Evolutionary conservation across 2,329 filamentous ascomycete species (phyloP).

Genomic region (Penicillium sp.): DNA sequence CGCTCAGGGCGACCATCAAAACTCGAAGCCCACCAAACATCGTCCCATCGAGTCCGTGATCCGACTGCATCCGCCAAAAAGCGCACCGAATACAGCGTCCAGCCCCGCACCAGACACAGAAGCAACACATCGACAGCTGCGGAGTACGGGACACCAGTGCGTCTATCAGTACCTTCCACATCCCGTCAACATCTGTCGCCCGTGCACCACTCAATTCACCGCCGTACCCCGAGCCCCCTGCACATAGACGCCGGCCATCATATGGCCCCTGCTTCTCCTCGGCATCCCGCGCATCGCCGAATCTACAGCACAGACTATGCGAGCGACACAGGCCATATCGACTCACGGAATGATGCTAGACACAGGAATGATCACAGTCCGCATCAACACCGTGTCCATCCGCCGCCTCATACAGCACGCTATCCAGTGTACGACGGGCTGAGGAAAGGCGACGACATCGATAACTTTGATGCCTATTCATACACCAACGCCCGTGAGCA

Average conservation of each 20-base stretch:
- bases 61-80: slow-evolving; percentile 26
- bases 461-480: slow-evolving; percentile 38
- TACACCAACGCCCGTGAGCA: slow-evolving; percentile 43
- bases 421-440: slow-evolving; percentile 25
- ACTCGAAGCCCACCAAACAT: slow-evolving; percentile 29
- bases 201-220: slow-evolving; percentile 23
- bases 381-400: slow-evolving; percentile 18
- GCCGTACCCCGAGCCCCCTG: slow-evolving; percentile 28
- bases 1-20: slow-evolving; percentile 20
- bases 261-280: slow-evolving; percentile 27
- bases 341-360: slow-evolving; percentile 18
- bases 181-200: slow-evolving; percentile 20
- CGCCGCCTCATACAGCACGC: slow-evolving; percentile 19
- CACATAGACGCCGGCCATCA: slow-evolving; percentile 28
- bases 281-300: slow-evolving; percentile 24
- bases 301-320: slow-evolving; percentile 30
- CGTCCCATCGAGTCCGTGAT: slow-evolving; percentile 28
- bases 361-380: slow-evolving; percentile 18
- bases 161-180: slow-evolving; percentile 23
- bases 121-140: slow-evolving; percentile 29
- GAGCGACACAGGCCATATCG: slow-evolving; percentile 30
- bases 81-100: slow-evolving; percentile 33
- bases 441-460: slow-evolving; percentile 33
- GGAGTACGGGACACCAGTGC: slow-evolving; percentile 23
- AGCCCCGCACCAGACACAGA: slow-evolving; percentile 25